Base-by-base conservation (phyloP, 148 eudicot genomes). In the Fagopyrum tataricum region DNA sequence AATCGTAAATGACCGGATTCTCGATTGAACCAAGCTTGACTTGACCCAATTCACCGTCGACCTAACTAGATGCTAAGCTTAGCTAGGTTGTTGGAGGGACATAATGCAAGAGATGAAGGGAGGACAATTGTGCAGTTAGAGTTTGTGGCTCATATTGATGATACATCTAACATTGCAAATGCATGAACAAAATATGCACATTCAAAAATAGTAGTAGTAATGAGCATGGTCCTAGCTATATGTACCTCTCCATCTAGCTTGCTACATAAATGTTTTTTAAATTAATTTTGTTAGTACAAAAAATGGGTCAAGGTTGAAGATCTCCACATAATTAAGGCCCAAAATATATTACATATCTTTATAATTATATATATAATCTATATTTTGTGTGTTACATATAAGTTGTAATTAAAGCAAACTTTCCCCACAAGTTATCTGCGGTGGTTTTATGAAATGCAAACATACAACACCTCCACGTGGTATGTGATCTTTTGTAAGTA, bases 21-120 rank as follows among this genome's bases (percentile, higher is more conserved):
- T 15, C n/a, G 18, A 53, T 7, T 58, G 37, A 24, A 4, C 41
- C 23, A 26, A 26, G 31, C 4, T 24, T 15, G 40, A 61, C 10
- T 26, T 24, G 64, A 14, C 17, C 67, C 40, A 12, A 26, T 6
- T 24, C 40, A 5, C 23, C 23, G 66, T 37, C 12, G 39, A 37
- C 4, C 37, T 24, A 6, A 5, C 59, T 58, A 58, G 31, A 61
- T 26, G 41, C 17, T 10, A 61, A 1, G 20, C 56, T 51, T 51
- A 61, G 67, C 67, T 61, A 61, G 67, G 67, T 61, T 61, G 67
- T 61, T 61, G 67, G 67, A 26, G 41, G 5, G 41, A 26, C 13
- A 23, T 58, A 61, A 55, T 61, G 31, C 67, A 24, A 61, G 67
- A 62, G 41, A 31, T 6, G 15, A 56, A 51, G 11, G 14, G n/a